These are phyloP conservation scores for Claviceps cyperi DNA, from an alignment of 2,329 filamentous ascomycete species.

Conservation along the genomic window DNA sequence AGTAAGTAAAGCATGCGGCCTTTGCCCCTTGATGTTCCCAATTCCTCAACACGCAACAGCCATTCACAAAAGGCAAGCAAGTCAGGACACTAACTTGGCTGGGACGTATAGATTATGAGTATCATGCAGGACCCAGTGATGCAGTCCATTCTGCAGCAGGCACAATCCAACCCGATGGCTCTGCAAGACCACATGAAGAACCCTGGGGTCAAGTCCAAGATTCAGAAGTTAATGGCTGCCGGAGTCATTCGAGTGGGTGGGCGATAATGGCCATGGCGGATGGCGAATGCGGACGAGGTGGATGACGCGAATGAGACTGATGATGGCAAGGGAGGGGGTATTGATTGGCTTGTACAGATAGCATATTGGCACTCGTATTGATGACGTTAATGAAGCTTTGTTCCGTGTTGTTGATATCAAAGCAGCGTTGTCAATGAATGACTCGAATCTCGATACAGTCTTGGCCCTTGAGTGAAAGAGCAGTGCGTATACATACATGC, in stretches of 20 bases:
- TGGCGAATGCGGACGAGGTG: too few relatives aligned
- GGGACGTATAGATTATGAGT: conserved; percentile 51
- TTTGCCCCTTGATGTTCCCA: background rate
- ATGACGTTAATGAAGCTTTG: too few relatives aligned
- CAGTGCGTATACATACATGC: too few relatives aligned
- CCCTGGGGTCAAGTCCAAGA: conserved; percentile 67
- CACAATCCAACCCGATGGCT: conserved; percentile 81
- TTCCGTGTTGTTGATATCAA: background rate
- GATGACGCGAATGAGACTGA: too few relatives aligned
- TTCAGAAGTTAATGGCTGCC: conserved; percentile 87
- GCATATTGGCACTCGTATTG: background rate
- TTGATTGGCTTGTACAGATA: conserved; percentile 5
- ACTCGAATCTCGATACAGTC: too few relatives aligned
- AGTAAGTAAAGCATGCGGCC: conserved; percentile 34
- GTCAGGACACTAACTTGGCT: background rate
- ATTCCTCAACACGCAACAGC: background rate
- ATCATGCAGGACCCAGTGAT: conserved; percentile 95
- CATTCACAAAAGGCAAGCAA: too few relatives aligned
- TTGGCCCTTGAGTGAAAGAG: too few relatives aligned
- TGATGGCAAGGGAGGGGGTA: background rate
- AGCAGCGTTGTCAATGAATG: too few relatives aligned
- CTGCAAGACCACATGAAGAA: conserved; percentile 97
- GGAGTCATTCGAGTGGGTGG: conserved; percentile 71
- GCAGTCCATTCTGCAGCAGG: conserved; percentile 94
- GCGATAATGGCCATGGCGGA: conserved; percentile 13